Conservation (phyloP, 108 stramenopile genomes). For the Pelagomonas calceolata region DNA sequence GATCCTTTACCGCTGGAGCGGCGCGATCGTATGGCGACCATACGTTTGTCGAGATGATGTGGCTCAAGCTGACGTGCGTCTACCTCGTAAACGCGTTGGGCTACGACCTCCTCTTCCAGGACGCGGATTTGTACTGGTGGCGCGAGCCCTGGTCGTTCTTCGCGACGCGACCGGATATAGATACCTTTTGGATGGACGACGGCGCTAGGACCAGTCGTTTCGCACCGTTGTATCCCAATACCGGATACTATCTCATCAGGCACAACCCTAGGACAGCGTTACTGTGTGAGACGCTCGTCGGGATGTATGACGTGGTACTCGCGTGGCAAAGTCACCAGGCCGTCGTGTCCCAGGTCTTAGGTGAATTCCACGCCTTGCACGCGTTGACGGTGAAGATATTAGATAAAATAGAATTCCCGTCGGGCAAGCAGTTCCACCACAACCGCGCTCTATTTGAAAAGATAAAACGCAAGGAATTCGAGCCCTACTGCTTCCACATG, state of each 20-base stretch:
- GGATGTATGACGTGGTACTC: constrained; percentile 8
- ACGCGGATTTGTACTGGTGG: constrained; percentile 29
- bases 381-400: not conserved
- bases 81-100: constrained; percentile 48
- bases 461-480: not conserved
- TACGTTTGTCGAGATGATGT: constrained; percentile 61
- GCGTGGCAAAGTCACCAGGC: constrained; percentile 12
- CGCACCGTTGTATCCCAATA: constrained; percentile 55
- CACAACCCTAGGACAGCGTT: not conserved
- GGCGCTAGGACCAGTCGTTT: constrained; percentile 45
- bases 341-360: constrained; percentile 8
- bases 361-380: not conserved
- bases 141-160: not conserved
- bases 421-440: constrained; percentile 8
- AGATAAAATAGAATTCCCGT: constrained; percentile 4
- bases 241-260: constrained; percentile 77
- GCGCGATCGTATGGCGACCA: constrained; percentile 56
- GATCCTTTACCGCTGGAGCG: constrained; percentile 7
- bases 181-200: constrained; percentile 78
- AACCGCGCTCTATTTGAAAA: not conserved
- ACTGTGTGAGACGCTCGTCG: constrained; percentile 7
- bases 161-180: constrained; percentile 26
- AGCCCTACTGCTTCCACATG: constrained; percentile 27
- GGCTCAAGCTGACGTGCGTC: constrained; percentile 59
- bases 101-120: constrained; percentile 71